Conservation (phyloP, 495 filamentous ascomycete genomes). For the Recurvomyces mirabilis region DNA sequence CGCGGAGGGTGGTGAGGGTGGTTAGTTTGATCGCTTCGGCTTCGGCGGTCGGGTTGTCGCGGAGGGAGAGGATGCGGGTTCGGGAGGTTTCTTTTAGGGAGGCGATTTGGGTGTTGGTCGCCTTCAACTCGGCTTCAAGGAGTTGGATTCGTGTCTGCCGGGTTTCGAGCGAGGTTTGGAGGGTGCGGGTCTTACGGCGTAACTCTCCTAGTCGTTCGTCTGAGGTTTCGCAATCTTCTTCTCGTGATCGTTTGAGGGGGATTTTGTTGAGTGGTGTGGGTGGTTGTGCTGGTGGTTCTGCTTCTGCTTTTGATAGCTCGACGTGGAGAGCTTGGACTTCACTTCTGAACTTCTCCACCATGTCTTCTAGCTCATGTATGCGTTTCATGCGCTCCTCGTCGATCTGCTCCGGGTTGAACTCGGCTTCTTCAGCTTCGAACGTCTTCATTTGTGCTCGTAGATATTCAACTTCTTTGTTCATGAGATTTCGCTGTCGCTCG, state of each 20-base stretch:
- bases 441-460: slow-evolving; percentile 84
- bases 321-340: slow-evolving; percentile 65
- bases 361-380: slow-evolving; percentile 68
- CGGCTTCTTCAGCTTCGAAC: slow-evolving; percentile 79
- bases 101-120: slow-evolving; percentile 56
- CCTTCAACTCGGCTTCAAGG: slow-evolving; percentile 63
- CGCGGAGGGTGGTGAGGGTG: slow-evolving; percentile 62
- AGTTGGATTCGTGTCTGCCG: slow-evolving; percentile 54
- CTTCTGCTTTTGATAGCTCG: slow-evolving; percentile 50
- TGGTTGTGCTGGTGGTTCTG: slow-evolving; percentile 25
- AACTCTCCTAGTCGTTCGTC: slow-evolving; percentile 74
- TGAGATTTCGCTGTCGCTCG: slow-evolving; percentile 74
- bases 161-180: slow-evolving; percentile 67
- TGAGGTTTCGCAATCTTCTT: slow-evolving; percentile 50
- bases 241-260: slow-evolving; percentile 49
- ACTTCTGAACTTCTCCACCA: slow-evolving; percentile 79
- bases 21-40: slow-evolving; percentile 68
- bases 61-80: slow-evolving; percentile 75
- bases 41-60: slow-evolving; percentile 79
- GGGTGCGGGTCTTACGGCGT: slow-evolving; percentile 67
- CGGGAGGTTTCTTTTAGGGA: slow-evolving; percentile 61
- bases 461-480: slow-evolving; percentile 85
- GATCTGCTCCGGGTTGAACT: slow-evolving; percentile 64
- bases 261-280: slow-evolving; percentile 29
- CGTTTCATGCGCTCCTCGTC: slow-evolving; percentile 66